A percentile compares a stretch with the other conserved stretches of the same genome.
Evolutionary conservation across 2,329 filamentous ascomycete genomes (phyloP).

Genomic region (Emericellopsis atlantica): DNA sequence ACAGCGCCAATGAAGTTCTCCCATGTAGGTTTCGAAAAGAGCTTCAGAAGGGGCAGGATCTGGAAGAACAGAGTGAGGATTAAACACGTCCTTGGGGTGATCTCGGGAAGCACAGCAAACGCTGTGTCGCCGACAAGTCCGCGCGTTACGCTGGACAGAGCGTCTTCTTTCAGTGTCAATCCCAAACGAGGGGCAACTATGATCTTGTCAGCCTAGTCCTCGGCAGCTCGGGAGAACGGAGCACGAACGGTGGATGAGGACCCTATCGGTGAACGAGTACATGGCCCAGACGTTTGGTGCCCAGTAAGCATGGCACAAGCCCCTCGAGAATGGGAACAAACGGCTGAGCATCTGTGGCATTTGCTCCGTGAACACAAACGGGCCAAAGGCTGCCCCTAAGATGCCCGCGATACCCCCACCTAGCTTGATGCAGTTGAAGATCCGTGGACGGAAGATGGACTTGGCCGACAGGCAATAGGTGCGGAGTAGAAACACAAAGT

Average conservation of each 20-base stretch:
- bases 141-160: conserved; percentile 79
- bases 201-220: conserved; percentile 4
- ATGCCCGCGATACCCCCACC: conserved; percentile 59
- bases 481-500: conserved; percentile 87
- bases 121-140: conserved; percentile 87
- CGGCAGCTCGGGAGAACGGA: too few relatives aligned
- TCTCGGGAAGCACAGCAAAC: conserved; percentile 84
- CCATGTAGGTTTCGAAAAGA: conserved; percentile 70
- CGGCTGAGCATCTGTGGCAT: conserved; percentile 72
- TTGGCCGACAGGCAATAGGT: conserved; percentile 73
- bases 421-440: conserved; percentile 74
- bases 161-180: conserved; percentile 57
- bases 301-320: conserved; percentile 96
- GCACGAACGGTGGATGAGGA: conserved; percentile 64
- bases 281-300: conserved; percentile 95
- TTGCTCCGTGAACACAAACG: conserved; percentile 72
- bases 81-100: conserved; percentile 73
- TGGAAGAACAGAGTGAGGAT: conserved; percentile 73
- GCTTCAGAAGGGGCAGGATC: conserved; percentile 63
- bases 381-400: conserved; percentile 74
- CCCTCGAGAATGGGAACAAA: conserved; percentile 86
- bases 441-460: conserved; percentile 62
- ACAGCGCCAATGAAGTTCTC: conserved; percentile 81
- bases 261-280: conserved; percentile 81
- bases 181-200: conserved; percentile 72